Evolutionary conservation across 371 early-diverging fungal species (phyloP).

Genomic region (Mortierella sp.): DNA sequence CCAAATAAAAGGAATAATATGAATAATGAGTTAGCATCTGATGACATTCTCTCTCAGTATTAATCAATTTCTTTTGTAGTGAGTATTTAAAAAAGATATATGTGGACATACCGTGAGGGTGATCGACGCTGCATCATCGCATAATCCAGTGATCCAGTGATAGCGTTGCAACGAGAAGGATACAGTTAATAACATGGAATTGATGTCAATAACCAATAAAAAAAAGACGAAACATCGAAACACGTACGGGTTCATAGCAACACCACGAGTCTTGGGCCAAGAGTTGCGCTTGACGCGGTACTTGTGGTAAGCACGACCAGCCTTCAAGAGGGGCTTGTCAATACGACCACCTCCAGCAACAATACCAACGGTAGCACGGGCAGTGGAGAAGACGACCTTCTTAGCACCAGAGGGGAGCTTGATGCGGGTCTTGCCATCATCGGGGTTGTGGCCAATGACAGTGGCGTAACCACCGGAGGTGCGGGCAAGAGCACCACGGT

Average conservation of each 20-base stretch:
- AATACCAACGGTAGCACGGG: constrained; percentile 99
- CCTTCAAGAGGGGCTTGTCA: constrained; percentile 99
- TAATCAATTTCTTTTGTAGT: no score
- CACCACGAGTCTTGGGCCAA: constrained; percentile 99
- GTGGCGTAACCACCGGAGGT: constrained; percentile 99
- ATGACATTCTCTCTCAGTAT: no score
- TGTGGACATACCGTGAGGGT: constrained; percentile 68
- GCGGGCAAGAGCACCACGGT: constrained; percentile 99
- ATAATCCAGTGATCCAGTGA: not conserved
- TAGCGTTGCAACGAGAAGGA: not conserved
- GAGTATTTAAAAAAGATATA: not conserved
- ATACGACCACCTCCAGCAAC: constrained; percentile 99
- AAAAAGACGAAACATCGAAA: not conserved
- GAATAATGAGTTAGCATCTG: no score
- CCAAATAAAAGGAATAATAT: not conserved
- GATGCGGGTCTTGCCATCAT: constrained; percentile 97
- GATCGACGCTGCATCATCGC: constrained; percentile 65
- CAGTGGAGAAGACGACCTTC: constrained; percentile 91
- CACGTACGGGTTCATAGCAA: constrained; percentile 96
- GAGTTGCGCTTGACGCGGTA: constrained; percentile 98
- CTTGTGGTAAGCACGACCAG: constrained; percentile 99
- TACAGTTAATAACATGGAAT: not conserved
- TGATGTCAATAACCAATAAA: no score
- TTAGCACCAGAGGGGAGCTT: constrained; percentile 98
- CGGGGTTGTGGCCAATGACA: constrained; percentile 98